Base-by-base conservation (phyloP, 2,329 filamentous ascomycete genomes). In the Monilinia fructicola region DNA sequence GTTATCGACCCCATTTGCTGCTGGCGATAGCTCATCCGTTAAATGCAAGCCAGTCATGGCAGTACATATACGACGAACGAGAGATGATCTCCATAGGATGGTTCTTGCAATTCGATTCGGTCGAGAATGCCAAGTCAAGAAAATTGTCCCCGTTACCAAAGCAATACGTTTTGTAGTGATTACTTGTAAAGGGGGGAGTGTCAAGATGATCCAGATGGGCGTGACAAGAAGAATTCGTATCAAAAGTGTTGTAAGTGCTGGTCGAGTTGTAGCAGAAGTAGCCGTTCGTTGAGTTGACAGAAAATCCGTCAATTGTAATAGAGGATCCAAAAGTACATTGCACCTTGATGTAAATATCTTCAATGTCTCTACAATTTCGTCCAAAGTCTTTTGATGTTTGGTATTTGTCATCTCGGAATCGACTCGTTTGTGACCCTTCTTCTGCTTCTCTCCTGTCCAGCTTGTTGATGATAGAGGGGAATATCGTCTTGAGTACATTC, bases 341-440 rank as follows among this genome's bases (percentile, higher is more conserved):
- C 95, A 97, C 59, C 95, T 86, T 6, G 90, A 90, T 0, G 94
- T 98, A 72, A 99, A 92, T 71, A 93, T 88, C 77, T 93, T 92
- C 54, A 99, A 80, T 0, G 92, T 96, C 73, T 98, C 93, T 66
- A 99, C 91, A 68, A 99, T 99, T 79, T 99, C 95, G 77, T 99
- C 95, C 63, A 99, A 79, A 61, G 93, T 97, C 81, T 97, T 97
- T 74, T 97, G 92, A 73, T 95, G 91, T 68, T 90, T 88, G 53
- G 88, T 89, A 68, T 84, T 87, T 9, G 84, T 86, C 21, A 79
- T 76, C 73, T 92, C 91, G 11, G 82, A 76, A 7, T 74, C 71
- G 58, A 67, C 66, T 44, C 80, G 80, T 68, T 81, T 84, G 65
- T 85, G 81, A 42, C 78, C 79, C 65, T 84, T 84, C 74, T 86